Conservation (phyloP, 495 filamentous ascomycete species). For the Melanomma pulvis-pyrius region DNA sequence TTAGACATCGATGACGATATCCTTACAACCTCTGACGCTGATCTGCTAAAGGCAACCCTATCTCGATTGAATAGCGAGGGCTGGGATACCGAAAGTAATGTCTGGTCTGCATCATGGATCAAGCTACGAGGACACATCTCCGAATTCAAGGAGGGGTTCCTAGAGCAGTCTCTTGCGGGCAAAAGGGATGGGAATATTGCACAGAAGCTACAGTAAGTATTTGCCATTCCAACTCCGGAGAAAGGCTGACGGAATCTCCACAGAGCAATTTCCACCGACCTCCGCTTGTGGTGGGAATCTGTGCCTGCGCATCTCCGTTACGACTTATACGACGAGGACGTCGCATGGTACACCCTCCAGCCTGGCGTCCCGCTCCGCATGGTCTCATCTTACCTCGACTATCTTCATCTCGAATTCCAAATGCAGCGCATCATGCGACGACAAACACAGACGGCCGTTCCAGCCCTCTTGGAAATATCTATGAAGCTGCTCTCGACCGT, state of each 20-base stretch:
- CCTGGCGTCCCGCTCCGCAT: constrained; percentile 21
- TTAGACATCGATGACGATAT: constrained; percentile 31
- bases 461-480: constrained; percentile 30
- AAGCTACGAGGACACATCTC: constrained; percentile 12
- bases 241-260: background rate
- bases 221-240: background rate
- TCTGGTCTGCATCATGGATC: constrained; percentile 27
- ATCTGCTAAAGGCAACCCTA: constrained; percentile 17
- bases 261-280: constrained; percentile 16
- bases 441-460: constrained; percentile 22
- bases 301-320: constrained; percentile 29
- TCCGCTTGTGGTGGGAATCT: constrained; percentile 23
- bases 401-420: constrained; percentile 30
- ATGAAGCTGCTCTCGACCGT: constrained; percentile 29
- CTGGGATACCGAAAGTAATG: constrained; percentile 29
- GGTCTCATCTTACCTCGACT: constrained; percentile 31
- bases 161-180: constrained; percentile 29
- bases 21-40: constrained; percentile 10
- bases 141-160: constrained; percentile 15
- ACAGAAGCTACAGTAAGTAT: constrained; percentile 20
- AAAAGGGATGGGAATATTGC: constrained; percentile 13
- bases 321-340: constrained; percentile 28
- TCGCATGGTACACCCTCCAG: constrained; percentile 16
- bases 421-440: constrained; percentile 29
- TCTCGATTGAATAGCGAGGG: constrained; percentile 21